Evolutionary conservation across 345 rosid species (phyloP).

Genomic region (Trapa bicornis): DNA sequence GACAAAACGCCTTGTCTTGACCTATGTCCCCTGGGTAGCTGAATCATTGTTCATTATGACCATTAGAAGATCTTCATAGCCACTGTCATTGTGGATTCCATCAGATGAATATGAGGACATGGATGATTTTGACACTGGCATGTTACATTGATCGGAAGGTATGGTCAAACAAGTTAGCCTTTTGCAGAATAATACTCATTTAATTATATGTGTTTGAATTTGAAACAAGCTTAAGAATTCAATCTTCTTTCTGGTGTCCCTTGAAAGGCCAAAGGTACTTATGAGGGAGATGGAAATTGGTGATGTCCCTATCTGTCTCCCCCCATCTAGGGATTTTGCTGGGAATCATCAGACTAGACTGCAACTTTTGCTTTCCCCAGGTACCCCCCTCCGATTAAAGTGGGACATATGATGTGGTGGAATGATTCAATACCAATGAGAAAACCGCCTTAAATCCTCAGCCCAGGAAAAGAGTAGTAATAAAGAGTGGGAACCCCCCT

Average conservation of each 20-base stretch:
- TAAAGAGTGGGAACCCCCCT: background rate
- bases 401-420: background rate
- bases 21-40: no score
- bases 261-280: background rate
- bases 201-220: no score
- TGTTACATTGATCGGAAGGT: no score
- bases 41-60: no score
- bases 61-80: no score
- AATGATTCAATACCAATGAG: background rate
- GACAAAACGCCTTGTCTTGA: no score
- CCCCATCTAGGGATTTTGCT: constrained; percentile 9
- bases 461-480: background rate
- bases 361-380: constrained; percentile 4
- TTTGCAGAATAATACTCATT: no score
- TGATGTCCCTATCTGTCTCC: background rate
- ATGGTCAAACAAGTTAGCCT: no score
- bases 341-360: background rate
- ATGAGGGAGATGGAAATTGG: background rate
- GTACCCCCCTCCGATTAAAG: background rate
- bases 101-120: no score
- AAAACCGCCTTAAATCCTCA: background rate
- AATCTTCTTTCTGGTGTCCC: background rate
- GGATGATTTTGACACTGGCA: no score
- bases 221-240: no score
- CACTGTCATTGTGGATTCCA: no score